Base-by-base conservation (phyloP, 352 stramenopile species). In the Phytophthora idaei region DNA sequence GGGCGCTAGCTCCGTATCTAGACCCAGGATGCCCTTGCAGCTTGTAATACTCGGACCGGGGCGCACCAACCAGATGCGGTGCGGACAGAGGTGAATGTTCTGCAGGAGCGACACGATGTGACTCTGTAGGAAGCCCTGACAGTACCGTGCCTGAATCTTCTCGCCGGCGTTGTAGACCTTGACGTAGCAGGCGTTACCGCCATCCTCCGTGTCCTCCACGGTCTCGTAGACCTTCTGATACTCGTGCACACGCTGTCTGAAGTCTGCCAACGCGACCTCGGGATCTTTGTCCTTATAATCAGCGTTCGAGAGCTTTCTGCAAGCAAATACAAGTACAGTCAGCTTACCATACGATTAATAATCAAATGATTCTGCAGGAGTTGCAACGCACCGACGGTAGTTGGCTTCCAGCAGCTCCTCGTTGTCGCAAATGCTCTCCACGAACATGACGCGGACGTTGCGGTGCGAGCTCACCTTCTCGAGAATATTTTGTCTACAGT, bases 371-470 rank as follows among this genome's bases (percentile, higher is more conserved):
- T 66, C 21, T 21, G 31, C 8, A n/a, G 32, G 47, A 63, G 61
- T 63, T 72, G 47, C 62, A 74, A 71, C 74, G 32, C 61, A 92
- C 85, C 86, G 68, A 50, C 77, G 76, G 64, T 96, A 98, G 81
- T 98, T 98, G 57, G 87, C 90, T 57, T 97, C 78, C 9, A 98
- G 76, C 12, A 98, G 71, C 68, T 97, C 80, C 42, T 87, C 65
- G 69, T 98, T 95, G 74, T 98, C 94, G 69, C 95, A 98, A 70
- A 98, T 97, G 68, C 85, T 97, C 73, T 98, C 95, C 0, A 98
- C 90, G 73, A 98, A 98, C 68, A 98, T 91, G 52, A 98, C 89
- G 48, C 94, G 83, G 48, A 90, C 76, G 63, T 91, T 93, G 32
- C 41, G 59, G 42, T 90, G 85, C 34, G 74, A 79, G 54, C 74